phyloP scores from a whole-genome alignment of 2,329 filamentous ascomycete genomes.

The Colletotrichum noveboracense region DNA sequence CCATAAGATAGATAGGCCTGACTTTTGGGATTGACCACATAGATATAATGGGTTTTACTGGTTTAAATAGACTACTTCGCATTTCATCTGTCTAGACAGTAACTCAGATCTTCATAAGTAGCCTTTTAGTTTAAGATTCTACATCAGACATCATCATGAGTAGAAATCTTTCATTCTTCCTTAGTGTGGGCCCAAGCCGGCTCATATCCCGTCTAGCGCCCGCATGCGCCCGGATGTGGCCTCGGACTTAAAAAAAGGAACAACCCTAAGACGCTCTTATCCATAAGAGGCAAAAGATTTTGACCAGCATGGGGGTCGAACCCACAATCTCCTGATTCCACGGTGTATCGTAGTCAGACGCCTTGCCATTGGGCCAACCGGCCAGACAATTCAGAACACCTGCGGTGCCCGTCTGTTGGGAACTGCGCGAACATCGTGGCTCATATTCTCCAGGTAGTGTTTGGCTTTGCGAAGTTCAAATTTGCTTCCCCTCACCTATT shows the following conservation, averaged over 20 bases:
- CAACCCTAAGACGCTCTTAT: neutral
- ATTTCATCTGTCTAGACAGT: neutral
- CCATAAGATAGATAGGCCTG: neutral
- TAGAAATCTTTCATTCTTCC: neutral
- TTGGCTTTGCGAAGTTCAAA: neutral
- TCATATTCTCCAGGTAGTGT: neutral
- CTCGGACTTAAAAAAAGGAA: neutral
- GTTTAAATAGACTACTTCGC: neutral
- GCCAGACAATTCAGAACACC: conserved; percentile 9
- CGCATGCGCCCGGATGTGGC: neutral
- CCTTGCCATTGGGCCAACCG: conserved; percentile 44
- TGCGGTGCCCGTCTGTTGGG: neutral
- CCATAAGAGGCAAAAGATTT: neutral
- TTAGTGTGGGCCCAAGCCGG: neutral
- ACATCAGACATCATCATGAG: neutral
- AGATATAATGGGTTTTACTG: neutral
- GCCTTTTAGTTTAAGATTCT: too few relatives aligned
- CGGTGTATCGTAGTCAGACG: conserved; percentile 44
- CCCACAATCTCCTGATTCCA: conserved; percentile 23
- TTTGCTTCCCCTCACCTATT: neutral
- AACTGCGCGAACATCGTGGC: rapidly evolving
- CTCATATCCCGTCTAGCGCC: neutral
- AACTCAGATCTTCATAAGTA: too few relatives aligned
- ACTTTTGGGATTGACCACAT: neutral
- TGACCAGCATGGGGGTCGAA: conserved; percentile 23